These are phyloP conservation scores for Gloeopeniophorella convolvens DNA, from an alignment of 768 basidiomycete genomes.

Conservation along the genomic window DNA sequence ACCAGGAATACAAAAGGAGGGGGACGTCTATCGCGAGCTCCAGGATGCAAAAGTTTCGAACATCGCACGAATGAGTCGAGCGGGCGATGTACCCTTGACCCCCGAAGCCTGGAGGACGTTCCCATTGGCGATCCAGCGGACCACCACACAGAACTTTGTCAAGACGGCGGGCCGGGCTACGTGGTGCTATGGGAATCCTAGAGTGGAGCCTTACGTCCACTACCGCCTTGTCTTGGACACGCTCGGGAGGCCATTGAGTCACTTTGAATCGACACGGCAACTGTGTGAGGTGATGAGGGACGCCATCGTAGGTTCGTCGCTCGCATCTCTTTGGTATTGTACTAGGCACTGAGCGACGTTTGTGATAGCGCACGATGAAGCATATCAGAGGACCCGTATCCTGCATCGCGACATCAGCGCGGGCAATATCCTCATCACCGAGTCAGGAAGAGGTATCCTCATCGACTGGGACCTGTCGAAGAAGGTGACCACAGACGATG, in stretches of 20 bases:
- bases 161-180: background rate
- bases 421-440: slow-evolving; percentile 1
- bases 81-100: background rate
- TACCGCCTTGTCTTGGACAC: background rate
- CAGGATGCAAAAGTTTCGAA: background rate
- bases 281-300: background rate
- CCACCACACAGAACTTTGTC: too few relatives aligned
- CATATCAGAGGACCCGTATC: background rate
- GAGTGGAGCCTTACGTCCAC: background rate
- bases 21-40: background rate
- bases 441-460: background rate
- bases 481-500: background rate
- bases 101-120: background rate
- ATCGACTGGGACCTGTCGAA: slow-evolving; percentile 6
- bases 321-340: background rate
- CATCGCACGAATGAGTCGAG: background rate
- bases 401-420: slow-evolving; percentile 7
- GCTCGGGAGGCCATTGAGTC: background rate
- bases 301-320: background rate
- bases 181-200: background rate
- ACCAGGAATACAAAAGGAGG: background rate
- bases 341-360: background rate
- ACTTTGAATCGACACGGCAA: slow-evolving; percentile 3
- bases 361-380: background rate
- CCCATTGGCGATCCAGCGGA: too few relatives aligned